These are phyloP conservation scores for Penicillium tannophilum DNA, from an alignment of 495 filamentous ascomycete genomes.

Conservation along the genomic window DNA sequence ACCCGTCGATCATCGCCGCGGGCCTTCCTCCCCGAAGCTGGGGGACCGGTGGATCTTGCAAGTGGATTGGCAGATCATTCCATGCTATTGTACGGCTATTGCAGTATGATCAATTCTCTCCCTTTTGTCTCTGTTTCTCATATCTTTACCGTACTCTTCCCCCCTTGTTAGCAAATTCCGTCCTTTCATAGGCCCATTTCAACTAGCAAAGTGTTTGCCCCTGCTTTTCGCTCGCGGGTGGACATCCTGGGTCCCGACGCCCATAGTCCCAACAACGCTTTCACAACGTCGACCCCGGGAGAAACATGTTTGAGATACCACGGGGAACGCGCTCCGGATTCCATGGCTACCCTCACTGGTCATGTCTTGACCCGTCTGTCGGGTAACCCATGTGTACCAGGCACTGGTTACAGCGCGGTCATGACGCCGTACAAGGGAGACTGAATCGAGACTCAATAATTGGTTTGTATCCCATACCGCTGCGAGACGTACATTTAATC, in stretches of 20 bases:
- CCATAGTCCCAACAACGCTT: neutral
- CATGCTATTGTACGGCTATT: slow-evolving; percentile 11
- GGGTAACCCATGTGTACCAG: slow-evolving; percentile 6
- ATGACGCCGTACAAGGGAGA: neutral
- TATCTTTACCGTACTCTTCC: neutral
- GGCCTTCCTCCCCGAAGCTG: slow-evolving; percentile 27
- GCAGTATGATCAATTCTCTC: neutral
- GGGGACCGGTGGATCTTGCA: slow-evolving; percentile 13
- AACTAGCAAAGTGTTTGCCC: neutral
- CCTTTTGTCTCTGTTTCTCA: neutral
- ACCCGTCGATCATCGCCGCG: slow-evolving; percentile 21
- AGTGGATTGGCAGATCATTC: slow-evolving; percentile 30
- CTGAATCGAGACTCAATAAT: neutral
- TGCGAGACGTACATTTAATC: neutral
- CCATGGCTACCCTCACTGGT: slow-evolving; percentile 6
- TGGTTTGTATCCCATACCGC: slow-evolving; percentile 1
- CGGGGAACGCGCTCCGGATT: neutral
- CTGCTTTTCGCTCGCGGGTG: neutral
- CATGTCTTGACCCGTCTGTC: slow-evolving; percentile 4
- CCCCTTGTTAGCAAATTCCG: neutral
- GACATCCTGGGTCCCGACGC: too few species aligned
- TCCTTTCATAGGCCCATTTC: neutral
- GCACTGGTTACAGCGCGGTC: neutral
- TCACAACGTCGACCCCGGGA: slow-evolving; percentile 1
- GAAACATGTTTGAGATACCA: slow-evolving; percentile 12